phyloP scores from a whole-genome alignment of 2,329 filamentous ascomycete genomes.

The Fusarium veterinarium region DNA sequence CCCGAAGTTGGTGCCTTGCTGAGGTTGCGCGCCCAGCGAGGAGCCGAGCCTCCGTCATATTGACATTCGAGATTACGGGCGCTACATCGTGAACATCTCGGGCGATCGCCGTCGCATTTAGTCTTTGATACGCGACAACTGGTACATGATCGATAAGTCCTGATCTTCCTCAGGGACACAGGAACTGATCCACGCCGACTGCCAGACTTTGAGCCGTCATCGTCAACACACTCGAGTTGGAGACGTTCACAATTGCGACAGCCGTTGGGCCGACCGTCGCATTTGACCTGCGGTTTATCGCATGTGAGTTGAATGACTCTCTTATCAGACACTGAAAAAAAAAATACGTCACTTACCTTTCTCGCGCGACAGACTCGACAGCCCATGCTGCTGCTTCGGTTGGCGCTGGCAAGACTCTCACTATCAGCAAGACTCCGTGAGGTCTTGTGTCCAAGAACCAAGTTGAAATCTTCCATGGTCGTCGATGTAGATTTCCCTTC shows the following conservation, averaged over 20 bases:
- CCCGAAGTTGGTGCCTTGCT: conserved; percentile 41
- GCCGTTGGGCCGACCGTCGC: conserved; percentile 55
- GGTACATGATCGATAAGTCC: conserved; percentile 55
- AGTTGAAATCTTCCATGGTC: conserved; percentile 29
- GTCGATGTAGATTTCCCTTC: not conserved
- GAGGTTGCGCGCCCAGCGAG: conserved; percentile 52
- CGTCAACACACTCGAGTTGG: conserved; percentile 55
- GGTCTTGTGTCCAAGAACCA: conserved; percentile 26
- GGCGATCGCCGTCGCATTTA: conserved; percentile 56
- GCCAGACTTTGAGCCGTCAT: conserved; percentile 47
- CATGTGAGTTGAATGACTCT: conserved; percentile 20
- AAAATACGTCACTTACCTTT: conserved; percentile 48
- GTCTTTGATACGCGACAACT: conserved; percentile 56
- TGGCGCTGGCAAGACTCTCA: conserved; percentile 26
- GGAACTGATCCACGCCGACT: conserved; percentile 41
- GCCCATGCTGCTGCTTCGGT: conserved; percentile 48
- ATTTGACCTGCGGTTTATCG: conserved; percentile 51
- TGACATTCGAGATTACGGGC: conserved; percentile 51
- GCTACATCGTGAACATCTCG: conserved; percentile 52
- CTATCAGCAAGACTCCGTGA: conserved; percentile 27
- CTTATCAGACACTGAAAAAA: not conserved
- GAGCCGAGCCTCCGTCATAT: conserved; percentile 54
- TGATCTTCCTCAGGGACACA: conserved; percentile 52
- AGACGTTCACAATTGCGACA: conserved; percentile 58
- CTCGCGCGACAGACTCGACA: conserved; percentile 56